Evolutionary conservation across 345 rosid species (phyloP).

Genomic region (Zanthoxylum bungeanum): DNA sequence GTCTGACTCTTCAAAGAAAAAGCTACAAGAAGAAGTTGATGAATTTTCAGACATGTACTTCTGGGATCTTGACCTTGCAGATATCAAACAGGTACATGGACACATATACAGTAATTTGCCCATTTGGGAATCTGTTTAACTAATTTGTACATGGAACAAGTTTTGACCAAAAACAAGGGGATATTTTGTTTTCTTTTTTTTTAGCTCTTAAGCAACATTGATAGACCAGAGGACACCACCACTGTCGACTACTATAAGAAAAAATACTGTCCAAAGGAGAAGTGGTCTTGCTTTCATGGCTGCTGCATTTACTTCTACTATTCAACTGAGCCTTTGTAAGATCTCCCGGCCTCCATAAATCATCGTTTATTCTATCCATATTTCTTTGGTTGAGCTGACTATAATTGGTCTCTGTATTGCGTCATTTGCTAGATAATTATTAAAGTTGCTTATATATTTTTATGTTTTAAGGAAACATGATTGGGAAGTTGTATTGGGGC

Average conservation of each 20-base stretch:
- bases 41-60: constrained; percentile 81
- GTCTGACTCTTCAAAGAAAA: constrained; percentile 65
- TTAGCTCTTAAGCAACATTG: constrained; percentile 76
- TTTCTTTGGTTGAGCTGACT: neutral
- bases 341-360: constrained; percentile 2
- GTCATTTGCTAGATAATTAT: neutral
- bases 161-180: neutral
- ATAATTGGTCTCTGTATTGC: neutral
- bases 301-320: constrained; percentile 61
- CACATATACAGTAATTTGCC: neutral
- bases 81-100: constrained; percentile 70
- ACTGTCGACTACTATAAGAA: constrained; percentile 51
- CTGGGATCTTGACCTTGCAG: constrained; percentile 74
- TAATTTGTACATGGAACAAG: neutral
- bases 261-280: constrained; percentile 69
- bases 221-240: constrained; percentile 42
- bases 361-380: neutral
- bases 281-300: constrained; percentile 64
- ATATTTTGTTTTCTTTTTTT: constrained; percentile 7
- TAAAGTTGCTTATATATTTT: constrained; percentile 1
- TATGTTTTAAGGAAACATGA: constrained; percentile 46
- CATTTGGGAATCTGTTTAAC: constrained; percentile 14
- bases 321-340: constrained; percentile 47
- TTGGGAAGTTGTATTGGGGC: constrained; percentile 49
- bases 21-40: constrained; percentile 81